Evolutionary conservation across 441 rosid genomes (phyloP).

Genomic region (Populus tomentosa): DNA sequence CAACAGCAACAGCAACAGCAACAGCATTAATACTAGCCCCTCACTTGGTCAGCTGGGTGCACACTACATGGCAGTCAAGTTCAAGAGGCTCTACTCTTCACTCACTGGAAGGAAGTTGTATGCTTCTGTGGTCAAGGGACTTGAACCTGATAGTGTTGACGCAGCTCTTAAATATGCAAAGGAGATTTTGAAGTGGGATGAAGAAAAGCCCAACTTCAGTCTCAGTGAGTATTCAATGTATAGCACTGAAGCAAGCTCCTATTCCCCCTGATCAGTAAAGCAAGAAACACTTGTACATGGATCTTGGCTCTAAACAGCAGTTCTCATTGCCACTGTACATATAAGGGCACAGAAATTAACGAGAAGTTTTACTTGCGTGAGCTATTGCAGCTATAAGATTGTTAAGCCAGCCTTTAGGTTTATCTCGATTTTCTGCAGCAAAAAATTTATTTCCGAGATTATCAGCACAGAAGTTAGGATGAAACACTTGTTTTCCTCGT

Average conservation of each 20-base stretch:
- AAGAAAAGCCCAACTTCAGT: conserved; percentile 70
- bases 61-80: conserved; percentile 82
- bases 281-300: conserved; percentile 19
- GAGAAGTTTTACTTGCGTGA: conserved; percentile 9
- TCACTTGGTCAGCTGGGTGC: conserved; percentile 77
- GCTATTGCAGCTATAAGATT: conserved; percentile 6
- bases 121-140: conserved; percentile 65
- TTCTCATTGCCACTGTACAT: conserved; percentile 30
- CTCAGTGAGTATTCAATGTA: conserved; percentile 72
- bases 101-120: conserved; percentile 73
- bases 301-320: background rate
- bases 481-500: background rate
- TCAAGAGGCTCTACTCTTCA: conserved; percentile 75
- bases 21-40: conserved; percentile 62
- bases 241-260: conserved; percentile 83
- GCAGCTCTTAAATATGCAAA: conserved; percentile 63
- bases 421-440: conserved; percentile 6
- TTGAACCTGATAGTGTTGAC: conserved; percentile 71
- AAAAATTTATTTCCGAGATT: conserved; percentile 5
- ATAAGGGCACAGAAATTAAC: conserved; percentile 30
- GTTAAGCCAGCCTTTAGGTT: background rate
- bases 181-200: conserved; percentile 97
- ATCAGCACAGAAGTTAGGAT: conserved; percentile 2
- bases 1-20: conserved; percentile 31
- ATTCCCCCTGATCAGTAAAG: conserved; percentile 42